Base-by-base conservation (phyloP, 768 basidiomycete genomes). In the Termitomyces sp. region DNA sequence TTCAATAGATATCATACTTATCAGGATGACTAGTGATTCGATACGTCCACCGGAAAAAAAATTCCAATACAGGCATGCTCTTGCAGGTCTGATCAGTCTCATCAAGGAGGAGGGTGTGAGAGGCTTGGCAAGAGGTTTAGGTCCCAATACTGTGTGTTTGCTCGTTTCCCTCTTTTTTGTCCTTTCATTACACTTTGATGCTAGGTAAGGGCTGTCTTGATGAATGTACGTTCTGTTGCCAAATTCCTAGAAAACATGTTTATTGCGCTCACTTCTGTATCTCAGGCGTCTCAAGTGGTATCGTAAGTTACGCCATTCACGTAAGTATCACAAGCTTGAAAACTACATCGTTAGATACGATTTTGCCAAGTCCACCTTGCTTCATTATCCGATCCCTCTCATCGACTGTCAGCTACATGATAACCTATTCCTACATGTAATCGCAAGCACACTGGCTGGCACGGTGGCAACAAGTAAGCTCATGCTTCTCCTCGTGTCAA, bases 11-110 rank as follows among this genome's bases (percentile, higher is more conserved):
- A 85, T 92, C 54, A 64, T 91, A 7, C 74, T 92, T 44, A 86
- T 92, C 14, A 78, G 93, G 54, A 96, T 96, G 93, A 92, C 92
- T 26, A 93, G 89, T 63, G 93, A 96, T 69, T 80, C 83, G 7
- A 77, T 87, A 30, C 83, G 89, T 62, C 85, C 88, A 18, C 82
- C 85, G 26, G 86, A 88, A 58, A 80, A 86, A 63, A 79, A 85
- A 56, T 92, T 89, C 65, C 80, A 84, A 47, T 96, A 96, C 70
- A 76, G 80, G 22, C 92, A 94, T 68, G 91, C 84, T n/a, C 61
- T 93, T 18, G 77, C 79, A 49, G 93, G 93, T 8, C 72, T 95
- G n/a, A 61, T 81, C 7, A 76, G 68, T 60, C 77, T 95, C 47
- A 72, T 88, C 10, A 80, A 75, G 61, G 80, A 81, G 51, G 93